A percentile compares a stretch with the other conserved stretches of the same genome.
These are phyloP conservation scores for Scheffersomyces lignicola DNA, from an alignment of 1,139 yeast species.

Conservation along the genomic window DNA sequence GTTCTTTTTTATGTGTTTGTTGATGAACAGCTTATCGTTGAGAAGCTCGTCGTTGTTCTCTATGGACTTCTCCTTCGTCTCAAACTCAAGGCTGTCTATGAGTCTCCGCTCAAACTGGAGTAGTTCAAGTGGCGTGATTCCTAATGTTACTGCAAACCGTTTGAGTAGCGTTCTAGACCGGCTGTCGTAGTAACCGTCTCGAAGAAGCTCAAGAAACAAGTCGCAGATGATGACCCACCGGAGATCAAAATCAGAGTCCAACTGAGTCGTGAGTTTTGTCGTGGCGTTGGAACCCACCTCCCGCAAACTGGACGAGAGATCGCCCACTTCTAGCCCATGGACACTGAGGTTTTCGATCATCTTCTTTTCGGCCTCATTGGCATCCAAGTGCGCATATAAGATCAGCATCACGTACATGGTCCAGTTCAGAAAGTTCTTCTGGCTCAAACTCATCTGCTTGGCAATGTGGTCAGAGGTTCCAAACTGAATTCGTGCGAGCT, in stretches of 20 bases:
- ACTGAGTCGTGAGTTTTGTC: conserved; percentile 9
- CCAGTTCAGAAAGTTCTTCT: conserved; percentile 85
- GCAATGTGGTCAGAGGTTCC: conserved; percentile 55
- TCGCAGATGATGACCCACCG: conserved; percentile 95
- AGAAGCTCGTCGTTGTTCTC: conserved; percentile 68
- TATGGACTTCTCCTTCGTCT: conserved; percentile 55
- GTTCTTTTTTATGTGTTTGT: conserved; percentile 65
- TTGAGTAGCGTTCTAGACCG: conserved; percentile 78
- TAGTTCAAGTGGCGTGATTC: conserved; percentile 63
- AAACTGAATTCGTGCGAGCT: conserved; percentile 60
- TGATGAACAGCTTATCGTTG: conserved; percentile 71
- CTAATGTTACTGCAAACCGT: conserved; percentile 61
- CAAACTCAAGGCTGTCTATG: conserved; percentile 86
- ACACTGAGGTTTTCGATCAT: conserved; percentile 88
- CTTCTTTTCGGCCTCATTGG: conserved; percentile 67
- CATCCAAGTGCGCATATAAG: conserved; percentile 78
- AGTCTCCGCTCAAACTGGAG: conserved; percentile 88
- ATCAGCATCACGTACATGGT: conserved; percentile 69
- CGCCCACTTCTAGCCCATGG: conserved; percentile 79
- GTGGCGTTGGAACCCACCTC: conserved; percentile 42
- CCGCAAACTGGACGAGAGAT: conserved; percentile 61
- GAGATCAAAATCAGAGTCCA: conserved; percentile 54
- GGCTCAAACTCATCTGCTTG: conserved; percentile 64
- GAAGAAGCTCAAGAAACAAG: conserved; percentile 71
- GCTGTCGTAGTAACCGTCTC: conserved; percentile 87